Evolutionary conservation across 306 rosid genomes (phyloP), one percentile per base, ranked within the genome.

Genomic region (Glycine soja): DNA sequence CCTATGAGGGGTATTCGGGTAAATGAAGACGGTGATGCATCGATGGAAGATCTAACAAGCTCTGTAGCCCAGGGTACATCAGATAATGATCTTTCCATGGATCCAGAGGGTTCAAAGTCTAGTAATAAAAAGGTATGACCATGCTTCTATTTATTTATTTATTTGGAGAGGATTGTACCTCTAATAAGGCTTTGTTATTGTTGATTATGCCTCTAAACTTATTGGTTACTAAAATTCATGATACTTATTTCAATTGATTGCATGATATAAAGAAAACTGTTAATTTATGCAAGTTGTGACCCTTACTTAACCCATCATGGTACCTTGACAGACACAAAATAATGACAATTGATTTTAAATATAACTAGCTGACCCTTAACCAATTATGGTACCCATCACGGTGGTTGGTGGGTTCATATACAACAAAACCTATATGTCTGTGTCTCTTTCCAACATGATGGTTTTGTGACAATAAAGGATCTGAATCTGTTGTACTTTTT

Each of bases 1-100:
- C 63, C 86, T 45, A 76, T 83, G 56, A 95, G 88, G 89, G 97
- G 92, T 80, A 93, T 95, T 76, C 77, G 89, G 54, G 82, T 95
- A 77, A 92, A 91, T 85, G 99, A 91, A 81, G 99, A 95, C 16
- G 99, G 98, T 24, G 97, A 89, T 81, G 99, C 96, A 45, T 93
- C 94, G n/a, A 85, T 95, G 81, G 98, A 95, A 85, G 99, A 95
- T 86, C 70, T 88, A 79, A 81, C 87, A 38, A 81, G 84, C 63
- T 46, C 83, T 63, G 92, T 64, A 82, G 59, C 90, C 36, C 88
- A 74, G 86, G 90, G 81, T 72, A 69, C 88, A 56, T 40, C 88
- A 62, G 93, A 90, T 82, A 3, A 52, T 67, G 97, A 90, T 79
- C 73, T 82, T 75, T 45, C 89, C 69, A 24, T 89, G 48, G 93